Conservation (phyloP, 352 stramenopile genomes). For the Aphanomyces stellatus region DNA sequence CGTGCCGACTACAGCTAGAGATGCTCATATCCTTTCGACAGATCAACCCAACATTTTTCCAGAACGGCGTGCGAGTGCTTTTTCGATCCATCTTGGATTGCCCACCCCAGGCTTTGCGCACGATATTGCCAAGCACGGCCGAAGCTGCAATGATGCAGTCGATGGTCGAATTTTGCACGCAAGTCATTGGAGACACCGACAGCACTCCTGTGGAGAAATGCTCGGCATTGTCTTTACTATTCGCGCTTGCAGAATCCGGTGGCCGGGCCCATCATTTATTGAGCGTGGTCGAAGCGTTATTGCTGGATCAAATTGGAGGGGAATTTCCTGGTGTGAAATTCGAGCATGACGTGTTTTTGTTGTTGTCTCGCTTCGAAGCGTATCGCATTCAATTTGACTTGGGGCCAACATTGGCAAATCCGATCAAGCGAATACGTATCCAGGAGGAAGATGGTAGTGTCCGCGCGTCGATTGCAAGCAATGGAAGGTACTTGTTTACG, state of each 20-base stretch:
- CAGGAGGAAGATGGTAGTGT: slow-evolving; percentile 10
- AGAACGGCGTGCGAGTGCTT: slow-evolving; percentile 8
- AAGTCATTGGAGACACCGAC: neutral
- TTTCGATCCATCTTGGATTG: slow-evolving; percentile 11
- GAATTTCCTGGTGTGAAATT: slow-evolving; percentile 22
- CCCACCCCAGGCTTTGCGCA: slow-evolving; percentile 2
- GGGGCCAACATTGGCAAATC: slow-evolving; percentile 36
- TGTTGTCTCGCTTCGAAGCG: slow-evolving; percentile 39
- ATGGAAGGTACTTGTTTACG: slow-evolving; percentile 59
- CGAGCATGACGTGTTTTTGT: slow-evolving; percentile 27
- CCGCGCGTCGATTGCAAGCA: slow-evolving; percentile 32
- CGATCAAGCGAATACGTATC: slow-evolving; percentile 39
- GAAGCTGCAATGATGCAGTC: slow-evolving; percentile 9
- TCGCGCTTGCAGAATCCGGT: slow-evolving; percentile 49
- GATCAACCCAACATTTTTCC: slow-evolving; percentile 15
- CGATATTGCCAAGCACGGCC: slow-evolving; percentile 7
- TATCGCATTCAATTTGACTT: slow-evolving; percentile 50
- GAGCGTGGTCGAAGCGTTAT: slow-evolving; percentile 22
- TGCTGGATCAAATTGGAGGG: slow-evolving; percentile 39
- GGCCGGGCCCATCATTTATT: slow-evolving; percentile 24
- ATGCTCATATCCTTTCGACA: slow-evolving; percentile 19
- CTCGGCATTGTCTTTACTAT: slow-evolving; percentile 35
- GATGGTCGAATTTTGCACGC: neutral
- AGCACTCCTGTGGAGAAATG: slow-evolving; percentile 25
- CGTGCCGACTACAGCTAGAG: slow-evolving; percentile 7